phyloP scores from a whole-genome alignment of 2,329 filamentous ascomycete genomes.

The Colletotrichum australisinense region DNA sequence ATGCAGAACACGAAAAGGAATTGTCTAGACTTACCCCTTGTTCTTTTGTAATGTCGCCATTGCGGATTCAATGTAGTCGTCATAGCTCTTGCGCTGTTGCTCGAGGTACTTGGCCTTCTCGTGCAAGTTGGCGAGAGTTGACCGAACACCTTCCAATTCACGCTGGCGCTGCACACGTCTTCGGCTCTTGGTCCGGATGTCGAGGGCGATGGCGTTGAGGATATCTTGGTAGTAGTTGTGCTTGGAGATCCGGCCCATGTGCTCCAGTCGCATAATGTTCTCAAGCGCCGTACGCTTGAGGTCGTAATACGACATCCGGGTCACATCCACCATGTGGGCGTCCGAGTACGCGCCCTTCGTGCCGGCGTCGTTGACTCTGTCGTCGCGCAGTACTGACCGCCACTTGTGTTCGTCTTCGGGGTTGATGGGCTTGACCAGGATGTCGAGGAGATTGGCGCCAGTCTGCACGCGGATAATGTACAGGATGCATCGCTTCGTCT shows the following conservation, averaged over 20 bases:
- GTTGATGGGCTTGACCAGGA: slow-evolving; percentile 89
- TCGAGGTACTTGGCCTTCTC: slow-evolving; percentile 94
- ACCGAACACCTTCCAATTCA: slow-evolving; percentile 85
- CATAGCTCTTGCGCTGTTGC: slow-evolving; percentile 95
- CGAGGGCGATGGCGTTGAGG: slow-evolving; percentile 95
- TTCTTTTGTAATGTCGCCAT: slow-evolving; percentile 98
- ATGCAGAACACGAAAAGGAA: neutral
- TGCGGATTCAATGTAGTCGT: slow-evolving; percentile 98
- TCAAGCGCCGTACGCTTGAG: slow-evolving; percentile 94
- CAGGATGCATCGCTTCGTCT: slow-evolving; percentile 95
- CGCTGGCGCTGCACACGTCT: slow-evolving; percentile 90
- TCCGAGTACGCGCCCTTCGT: slow-evolving; percentile 91
- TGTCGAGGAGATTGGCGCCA: slow-evolving; percentile 91
- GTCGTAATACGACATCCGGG: slow-evolving; percentile 88
- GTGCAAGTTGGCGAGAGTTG: slow-evolving; percentile 80
- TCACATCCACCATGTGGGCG: slow-evolving; percentile 88
- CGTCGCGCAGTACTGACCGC: slow-evolving; percentile 83
- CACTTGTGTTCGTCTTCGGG: slow-evolving; percentile 92
- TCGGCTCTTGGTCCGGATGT: slow-evolving; percentile 97
- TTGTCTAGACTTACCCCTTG: slow-evolving; percentile 73
- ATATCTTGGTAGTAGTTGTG: slow-evolving; percentile 97
- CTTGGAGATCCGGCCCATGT: slow-evolving; percentile 86
- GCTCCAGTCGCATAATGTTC: slow-evolving; percentile 91
- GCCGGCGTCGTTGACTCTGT: slow-evolving; percentile 76
- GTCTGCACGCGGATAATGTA: slow-evolving; percentile 98